Evolutionary conservation across 331 rosid species (phyloP).

Genomic region (Dryas integrifolia): DNA sequence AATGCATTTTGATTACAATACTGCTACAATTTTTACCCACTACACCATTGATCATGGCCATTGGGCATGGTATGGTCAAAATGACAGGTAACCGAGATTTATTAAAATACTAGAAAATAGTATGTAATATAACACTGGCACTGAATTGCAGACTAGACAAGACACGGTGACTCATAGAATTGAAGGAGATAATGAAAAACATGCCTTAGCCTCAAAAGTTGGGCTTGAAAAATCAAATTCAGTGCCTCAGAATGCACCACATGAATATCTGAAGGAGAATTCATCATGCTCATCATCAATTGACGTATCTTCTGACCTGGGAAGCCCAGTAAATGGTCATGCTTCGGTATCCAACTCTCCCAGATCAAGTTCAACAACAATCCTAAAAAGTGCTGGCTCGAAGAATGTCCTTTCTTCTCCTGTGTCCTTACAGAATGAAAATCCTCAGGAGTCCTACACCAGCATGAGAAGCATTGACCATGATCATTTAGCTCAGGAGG

Average conservation of each 20-base stretch:
- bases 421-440: conserved; percentile 31
- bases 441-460: conserved; percentile 36
- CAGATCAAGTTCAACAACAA: conserved; percentile 32
- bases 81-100: background rate
- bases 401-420: conserved; percentile 47
- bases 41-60: background rate
- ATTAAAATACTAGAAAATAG: background rate
- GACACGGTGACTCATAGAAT: conserved; percentile 29
- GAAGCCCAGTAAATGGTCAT: conserved; percentile 55
- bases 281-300: conserved; percentile 51
- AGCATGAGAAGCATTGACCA: conserved; percentile 37
- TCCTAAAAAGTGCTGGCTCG: conserved; percentile 34
- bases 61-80: background rate
- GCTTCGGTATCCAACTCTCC: conserved; percentile 40
- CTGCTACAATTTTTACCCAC: background rate
- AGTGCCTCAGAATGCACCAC: conserved; percentile 35
- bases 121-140: background rate
- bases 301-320: conserved; percentile 57
- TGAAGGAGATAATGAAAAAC: conserved; percentile 40
- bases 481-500: conserved; percentile 34
- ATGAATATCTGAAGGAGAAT: conserved; percentile 43
- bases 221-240: conserved; percentile 38
- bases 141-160: conserved; percentile 53
- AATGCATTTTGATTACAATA: conserved; percentile 3
- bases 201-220: conserved; percentile 35